Base-by-base conservation (phyloP, 2,329 filamentous ascomycete species). In the Emydomyces testavorans region DNA sequence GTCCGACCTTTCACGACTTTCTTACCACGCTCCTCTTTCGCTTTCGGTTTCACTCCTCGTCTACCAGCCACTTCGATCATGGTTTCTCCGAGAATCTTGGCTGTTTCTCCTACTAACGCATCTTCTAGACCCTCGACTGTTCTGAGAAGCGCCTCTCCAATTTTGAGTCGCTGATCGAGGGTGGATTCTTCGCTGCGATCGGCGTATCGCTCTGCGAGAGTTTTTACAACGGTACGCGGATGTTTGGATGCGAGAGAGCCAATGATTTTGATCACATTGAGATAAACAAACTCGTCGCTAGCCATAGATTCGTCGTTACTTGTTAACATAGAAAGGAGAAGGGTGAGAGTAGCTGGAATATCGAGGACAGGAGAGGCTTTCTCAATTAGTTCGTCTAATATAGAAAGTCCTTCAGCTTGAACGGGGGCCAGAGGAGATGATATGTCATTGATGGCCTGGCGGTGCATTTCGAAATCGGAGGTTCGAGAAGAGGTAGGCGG, bases 221-320 rank as follows among this genome's bases (percentile, higher is more conserved):
- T 63, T 50, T 65, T 67, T 10, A 69, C 42, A 2, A 67, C 64
- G 3, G 67, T 69, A 34, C 59, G 62, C 10, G 67, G 67, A 50
- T 70, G 67, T 21, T 59, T 60, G 3, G 66, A 66, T 11, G 67
- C 65, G 8, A 70, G 50, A 7, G 57, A 60, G 6, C 65, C 66
- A 18, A 69, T 62, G 5, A 65, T 53, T 37, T 66, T 69, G 45
- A 69, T 66, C 20, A 65, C 67, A 37, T 67, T 67, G 4, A 70
- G 56, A 43, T 70, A 69, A 40, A 69, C 61, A 48, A 67, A 70
- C 52, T 69, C 66, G 38, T 70, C 67, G 15, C 61, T 64, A 13
- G 57, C 54, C 1, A 56, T 50, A 6, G 59, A 67, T 51, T 67
- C 65, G 37, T 68, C 64, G 29, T 47, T 53, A 39, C 62, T 46